phyloP scores from a whole-genome alignment of 2,329 filamentous ascomycete species.

The Botrytis elliptica region DNA sequence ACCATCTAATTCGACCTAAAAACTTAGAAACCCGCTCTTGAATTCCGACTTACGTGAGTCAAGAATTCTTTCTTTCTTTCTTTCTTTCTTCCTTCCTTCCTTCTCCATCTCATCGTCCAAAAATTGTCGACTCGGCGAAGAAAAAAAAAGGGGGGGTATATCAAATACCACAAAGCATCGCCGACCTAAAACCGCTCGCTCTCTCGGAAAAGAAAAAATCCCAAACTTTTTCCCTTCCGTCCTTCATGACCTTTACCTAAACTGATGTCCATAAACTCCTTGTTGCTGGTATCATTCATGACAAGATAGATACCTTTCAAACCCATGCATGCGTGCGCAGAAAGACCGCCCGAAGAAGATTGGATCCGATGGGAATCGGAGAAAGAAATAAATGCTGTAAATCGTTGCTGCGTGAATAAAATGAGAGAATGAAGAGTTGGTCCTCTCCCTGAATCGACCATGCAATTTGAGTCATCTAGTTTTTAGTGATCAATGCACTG shows the following conservation, averaged over 20 bases:
- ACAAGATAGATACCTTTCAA: not conserved
- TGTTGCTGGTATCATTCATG: not conserved
- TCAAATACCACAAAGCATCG: not conserved
- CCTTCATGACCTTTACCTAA: not conserved
- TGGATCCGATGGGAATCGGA: not conserved
- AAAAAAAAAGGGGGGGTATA: not conserved
- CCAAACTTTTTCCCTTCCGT: not conserved
- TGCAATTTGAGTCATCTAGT: not conserved
- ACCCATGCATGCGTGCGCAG: not conserved
- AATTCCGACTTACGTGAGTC: not conserved
- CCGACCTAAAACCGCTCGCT: not conserved
- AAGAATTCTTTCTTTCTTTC: not conserved
- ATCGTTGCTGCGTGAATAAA: not conserved
- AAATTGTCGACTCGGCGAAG: not conserved
- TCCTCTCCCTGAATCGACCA: not conserved
- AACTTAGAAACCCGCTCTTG: not conserved
- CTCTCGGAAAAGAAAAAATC: not conserved
- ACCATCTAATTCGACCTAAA: not conserved
- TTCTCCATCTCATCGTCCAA: not conserved
- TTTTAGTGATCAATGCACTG: conserved; percentile 1
- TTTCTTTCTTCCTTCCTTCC: no score
- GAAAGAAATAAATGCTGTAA: not conserved
- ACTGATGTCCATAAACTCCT: conserved; percentile 1
- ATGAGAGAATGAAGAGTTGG: not conserved
- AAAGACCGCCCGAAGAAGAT: not conserved